Base-by-base conservation (phyloP, 2,329 filamentous ascomycete genomes). In the Sporothrix humicola region DNA sequence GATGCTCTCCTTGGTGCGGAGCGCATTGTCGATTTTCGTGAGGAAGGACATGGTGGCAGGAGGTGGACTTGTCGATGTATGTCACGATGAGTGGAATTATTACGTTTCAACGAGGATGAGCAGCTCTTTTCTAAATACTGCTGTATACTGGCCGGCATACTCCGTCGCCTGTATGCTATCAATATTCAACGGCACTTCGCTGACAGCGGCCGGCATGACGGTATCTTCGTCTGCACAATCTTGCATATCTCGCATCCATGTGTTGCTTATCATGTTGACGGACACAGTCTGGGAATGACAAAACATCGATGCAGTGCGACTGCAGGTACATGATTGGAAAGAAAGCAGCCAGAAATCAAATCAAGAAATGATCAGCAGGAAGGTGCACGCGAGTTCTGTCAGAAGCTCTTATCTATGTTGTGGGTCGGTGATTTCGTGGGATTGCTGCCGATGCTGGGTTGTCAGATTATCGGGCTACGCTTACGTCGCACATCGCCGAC, bases 1-100 rank as follows among this genome's bases (percentile, higher is more conserved):
- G 66, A 65, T 54, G 58, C 66, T 73, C 46, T 73, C 72, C 58
- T 66, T 70, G 1, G 72, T 73, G 13, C 72, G 66, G 26, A 73
- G n/a, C 8, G 23, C 26, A 37, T 56, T 31, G 66, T 73, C 72
- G 2, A 73, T 5, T 20, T 58, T 73, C 2, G 44, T 5, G 65
- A 69, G 23, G n/a, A 73, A 3, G 2, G 66, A 56, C 72, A 73
- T 73, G 2, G 15, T n/a, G n/a, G n/a, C n/a, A n/a, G n/a, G n/a
- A n/a, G n/a, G n/a, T n/a, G n/a, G n/a, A n/a, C n/a, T n/a, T n/a
- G n/a, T n/a, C n/a, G n/a, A n/a, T n/a, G n/a, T n/a, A n/a, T n/a
- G n/a, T 5, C 31, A 31, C 31, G 5, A 31, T 31, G 31, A 31
- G 31, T 31, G 31, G 5, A 2, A 31, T 2, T 31, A 31, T 31